Base-by-base conservation (phyloP, 176 grass and related monocot species). In the Tuctoria greenei region DNA sequence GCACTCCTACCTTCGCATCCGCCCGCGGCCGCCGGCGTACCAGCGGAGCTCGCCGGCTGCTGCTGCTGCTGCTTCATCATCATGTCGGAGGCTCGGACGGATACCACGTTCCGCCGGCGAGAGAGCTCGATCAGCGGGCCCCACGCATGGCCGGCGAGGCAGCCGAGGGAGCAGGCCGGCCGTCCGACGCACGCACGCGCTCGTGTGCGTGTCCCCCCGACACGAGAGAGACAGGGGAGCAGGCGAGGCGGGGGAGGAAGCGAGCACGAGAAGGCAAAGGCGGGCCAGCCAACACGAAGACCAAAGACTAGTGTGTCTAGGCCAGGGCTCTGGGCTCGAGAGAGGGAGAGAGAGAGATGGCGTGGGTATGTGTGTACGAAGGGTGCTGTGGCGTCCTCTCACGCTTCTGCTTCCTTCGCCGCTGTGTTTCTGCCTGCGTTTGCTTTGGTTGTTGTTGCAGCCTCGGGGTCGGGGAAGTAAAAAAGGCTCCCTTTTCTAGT, bases 171-270 rank as follows among this genome's bases (percentile, higher is more conserved):
- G 27, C 6, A 51, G 52, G 68, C 24, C 56, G 55, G 31, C 31
- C 43, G 51, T 17, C 28, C 66, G n/a, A n/a, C n/a, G n/a, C n/a
- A n/a, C n/a, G 47, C 43, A 49, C 21, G 75, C 28, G 67, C 38
- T 24, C 58, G 67, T 54, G 43, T 54, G 63, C 35, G 52, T 44
- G 80, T 88, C 24, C 68, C 69, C 74, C 86, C 86, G 86, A 88
- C 86, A 88, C 52, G 63, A 40, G 69, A 67, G 62, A 24, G 69
- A 83, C 86, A 88, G 27, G 86, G 86, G 75, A 38, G 80, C 61
- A 79, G 62, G 61, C 61, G 67, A 27, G 66, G 73, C 36, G 66
- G 58, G 59, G 51, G 41, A 1, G 67, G 55, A 23, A 28, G 62
- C 34, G 58, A 64, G 78, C 72, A 57, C 78, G 64, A 64, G 66